Conservation (phyloP, 345 rosid genomes). For the Corymbia maculata region DNA sequence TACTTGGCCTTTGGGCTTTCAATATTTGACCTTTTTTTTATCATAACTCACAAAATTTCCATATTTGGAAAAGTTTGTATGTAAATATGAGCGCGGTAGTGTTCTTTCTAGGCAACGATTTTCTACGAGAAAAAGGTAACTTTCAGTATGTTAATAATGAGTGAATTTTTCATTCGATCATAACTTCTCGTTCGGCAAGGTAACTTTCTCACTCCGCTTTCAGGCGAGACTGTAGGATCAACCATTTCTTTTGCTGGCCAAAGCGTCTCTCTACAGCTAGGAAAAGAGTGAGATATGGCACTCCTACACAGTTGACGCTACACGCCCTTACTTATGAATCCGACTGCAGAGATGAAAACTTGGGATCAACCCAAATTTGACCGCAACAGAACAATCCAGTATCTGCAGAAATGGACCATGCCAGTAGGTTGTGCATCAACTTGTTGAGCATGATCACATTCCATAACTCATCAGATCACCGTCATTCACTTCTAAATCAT, state of each 20-base stretch:
- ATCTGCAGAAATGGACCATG: not conserved
- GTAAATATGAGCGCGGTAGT: not conserved
- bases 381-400: not conserved
- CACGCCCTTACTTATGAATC: not conserved
- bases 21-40: too few relatives aligned
- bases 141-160: not conserved
- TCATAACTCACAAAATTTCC: not conserved
- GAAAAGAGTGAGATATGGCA: not conserved
- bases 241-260: not conserved
- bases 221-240: not conserved
- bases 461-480: not conserved
- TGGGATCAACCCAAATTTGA: not conserved
- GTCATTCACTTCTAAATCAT: not conserved
- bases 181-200: not conserved
- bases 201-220: too few relatives aligned
- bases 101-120: not conserved
- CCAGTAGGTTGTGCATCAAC: not conserved
- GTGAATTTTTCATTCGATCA: not conserved
- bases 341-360: not conserved
- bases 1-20: not conserved
- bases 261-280: not conserved
- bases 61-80: too few relatives aligned
- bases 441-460: not conserved
- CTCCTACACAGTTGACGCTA: not conserved
- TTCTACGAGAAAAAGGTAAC: not conserved